These are phyloP conservation scores for Wallacemonas sp. DNA, from an alignment of 208 protist species.

Conservation along the genomic window DNA sequence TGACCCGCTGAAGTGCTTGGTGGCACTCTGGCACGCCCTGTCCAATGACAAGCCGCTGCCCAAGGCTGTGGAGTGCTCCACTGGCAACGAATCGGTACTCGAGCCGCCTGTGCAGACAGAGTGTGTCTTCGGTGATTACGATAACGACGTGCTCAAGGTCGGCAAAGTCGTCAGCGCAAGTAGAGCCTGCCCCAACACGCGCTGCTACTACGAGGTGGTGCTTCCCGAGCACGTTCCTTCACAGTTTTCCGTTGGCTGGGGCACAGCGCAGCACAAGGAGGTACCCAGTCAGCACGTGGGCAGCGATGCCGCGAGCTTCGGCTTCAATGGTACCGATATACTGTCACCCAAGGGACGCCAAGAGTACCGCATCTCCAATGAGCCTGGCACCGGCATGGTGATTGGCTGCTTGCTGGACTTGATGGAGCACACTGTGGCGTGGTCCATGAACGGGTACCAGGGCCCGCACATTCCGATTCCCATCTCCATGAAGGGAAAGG, in stretches of 20 bases:
- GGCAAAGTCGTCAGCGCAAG: constrained; percentile 83
- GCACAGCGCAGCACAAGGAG: constrained; percentile 72
- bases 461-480: constrained; percentile 81
- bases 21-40: constrained; percentile 72
- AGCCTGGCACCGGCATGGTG: constrained; percentile 49
- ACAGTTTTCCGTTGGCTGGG: constrained; percentile 88
- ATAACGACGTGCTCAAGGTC: constrained; percentile 69
- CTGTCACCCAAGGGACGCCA: constrained; percentile 64
- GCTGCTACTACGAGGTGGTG: constrained; percentile 87
- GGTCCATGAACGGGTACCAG: constrained; percentile 81
- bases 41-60: constrained; percentile 52
- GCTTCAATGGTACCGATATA: constrained; percentile 80
- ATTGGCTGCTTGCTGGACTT: constrained; percentile 88
- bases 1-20: constrained; percentile 71
- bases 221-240: constrained; percentile 69
- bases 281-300: constrained; percentile 87
- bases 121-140: constrained; percentile 84
- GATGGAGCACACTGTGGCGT: constrained; percentile 67
- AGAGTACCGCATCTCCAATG: constrained; percentile 76
- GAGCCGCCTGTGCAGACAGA: constrained; percentile 35
- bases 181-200: constrained; percentile 32
- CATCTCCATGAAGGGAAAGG: constrained; percentile 38
- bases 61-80: constrained; percentile 47
- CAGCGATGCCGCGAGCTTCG: constrained; percentile 84
- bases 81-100: constrained; percentile 24